Conservation (phyloP, 2,329 filamentous ascomycete genomes). For the Aspergillus uvarum region DNA sequence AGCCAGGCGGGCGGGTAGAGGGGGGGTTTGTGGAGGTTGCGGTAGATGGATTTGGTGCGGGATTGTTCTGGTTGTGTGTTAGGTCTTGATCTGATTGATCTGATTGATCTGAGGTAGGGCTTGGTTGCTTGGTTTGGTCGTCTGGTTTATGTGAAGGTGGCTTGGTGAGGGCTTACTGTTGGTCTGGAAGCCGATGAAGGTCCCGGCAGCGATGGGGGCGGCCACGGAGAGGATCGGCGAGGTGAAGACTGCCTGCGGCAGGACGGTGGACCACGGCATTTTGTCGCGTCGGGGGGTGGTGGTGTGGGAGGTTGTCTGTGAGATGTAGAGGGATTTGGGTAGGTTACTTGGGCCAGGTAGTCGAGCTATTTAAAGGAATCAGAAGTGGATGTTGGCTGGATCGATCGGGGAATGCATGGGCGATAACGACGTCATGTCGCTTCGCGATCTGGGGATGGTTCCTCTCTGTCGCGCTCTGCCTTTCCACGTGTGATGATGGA, state of each 20-base stretch:
- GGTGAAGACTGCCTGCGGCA: constrained; percentile 31
- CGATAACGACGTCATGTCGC: background rate
- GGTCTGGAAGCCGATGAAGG: constrained; percentile 30
- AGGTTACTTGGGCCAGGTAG: no score
- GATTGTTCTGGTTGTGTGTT: constrained; percentile 20
- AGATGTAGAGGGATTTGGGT: background rate
- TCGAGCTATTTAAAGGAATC: no score
- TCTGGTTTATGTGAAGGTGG: background rate
- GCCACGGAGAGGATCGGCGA: constrained; percentile 32
- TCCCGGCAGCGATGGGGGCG: constrained; percentile 29
- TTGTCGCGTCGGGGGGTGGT: background rate
- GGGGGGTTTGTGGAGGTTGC: constrained; percentile 48
- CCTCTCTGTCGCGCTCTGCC: background rate
- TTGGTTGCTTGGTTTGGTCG: background rate
- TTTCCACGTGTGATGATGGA: background rate
- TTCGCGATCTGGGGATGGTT: background rate
- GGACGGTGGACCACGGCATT: constrained; percentile 33
- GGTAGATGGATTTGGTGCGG: constrained; percentile 38
- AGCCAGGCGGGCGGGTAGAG: constrained; percentile 56
- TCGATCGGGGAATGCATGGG: no score
- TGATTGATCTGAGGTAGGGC: background rate
- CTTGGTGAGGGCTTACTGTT: constrained; percentile 23
- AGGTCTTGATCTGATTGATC: no score
- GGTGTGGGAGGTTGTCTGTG: background rate
- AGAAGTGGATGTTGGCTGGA: no score